Evolutionary conservation across 2,329 filamentous ascomycete genomes (phyloP), one percentile per base, ranked within the genome.

Genomic region (Pseudogymnoascus sp.): DNA sequence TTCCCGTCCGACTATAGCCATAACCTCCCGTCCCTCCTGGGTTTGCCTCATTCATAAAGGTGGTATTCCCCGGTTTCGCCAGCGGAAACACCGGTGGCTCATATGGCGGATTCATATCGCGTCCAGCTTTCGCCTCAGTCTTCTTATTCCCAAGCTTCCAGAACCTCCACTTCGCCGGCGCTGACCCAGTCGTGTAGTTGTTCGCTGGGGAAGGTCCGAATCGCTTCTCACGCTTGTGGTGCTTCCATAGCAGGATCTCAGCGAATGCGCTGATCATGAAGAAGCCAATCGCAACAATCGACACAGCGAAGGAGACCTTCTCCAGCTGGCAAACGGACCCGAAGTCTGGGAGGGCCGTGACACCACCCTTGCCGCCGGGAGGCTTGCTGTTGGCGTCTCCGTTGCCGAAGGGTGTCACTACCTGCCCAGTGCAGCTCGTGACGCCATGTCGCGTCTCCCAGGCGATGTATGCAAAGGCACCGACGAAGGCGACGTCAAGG

Each of bases 381-480:
- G 48, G 48, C 48, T 57, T 31, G 25, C 78, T 77, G 61, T 75
- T 73, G 1, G 83, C 79, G 6, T 82, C 76, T 5, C 89, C 90
- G 3, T 74, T 80, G 39, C 92, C 92, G 62, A 93, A 84, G 6
- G 85, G 86, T 14, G 86, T 93, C 60, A 81, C 78, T 65, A 92
- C 81, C 14, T 78, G 77, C 60, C 85, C 85, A 13, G 77, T 80
- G 79, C 93, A 97, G 61, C 77, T 83, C 66, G 81, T 76, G 0
- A 85, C 84, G 39, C 92, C 92, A 64, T 84, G 77, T 39, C 89
- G 83, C 65, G 90, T 93, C 67, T 90, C 81, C 60, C 88, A 80
- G 0, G 92, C 91, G 65, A 97, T 84, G 72, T 92, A 96, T 72
- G 96, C 84, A 79, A 95, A 95, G 65, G 81, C 85, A 43, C 83